phyloP scores from a whole-genome alignment of 192 early-diverging fungal species.

The Podila clonocystis region DNA sequence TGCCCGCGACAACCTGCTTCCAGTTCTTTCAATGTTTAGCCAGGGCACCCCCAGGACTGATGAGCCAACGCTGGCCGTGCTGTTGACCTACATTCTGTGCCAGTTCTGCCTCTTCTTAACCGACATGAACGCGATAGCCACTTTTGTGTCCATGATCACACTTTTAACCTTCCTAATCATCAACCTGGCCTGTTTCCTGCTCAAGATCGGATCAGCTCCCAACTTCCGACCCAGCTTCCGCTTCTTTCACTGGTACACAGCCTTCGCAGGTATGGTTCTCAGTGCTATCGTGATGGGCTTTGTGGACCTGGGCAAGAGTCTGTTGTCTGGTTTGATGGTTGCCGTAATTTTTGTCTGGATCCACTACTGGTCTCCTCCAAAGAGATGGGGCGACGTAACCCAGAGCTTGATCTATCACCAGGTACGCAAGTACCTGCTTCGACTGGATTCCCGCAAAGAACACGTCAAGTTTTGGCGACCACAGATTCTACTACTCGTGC shows the following conservation, averaged over 20 bases:
- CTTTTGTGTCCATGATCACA: constrained; percentile 71
- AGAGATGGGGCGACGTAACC: constrained; percentile 77
- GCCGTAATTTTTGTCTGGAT: constrained; percentile 69
- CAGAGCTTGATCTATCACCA: constrained; percentile 79
- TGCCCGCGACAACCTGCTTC: constrained; percentile 70
- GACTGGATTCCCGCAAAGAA: constrained; percentile 70
- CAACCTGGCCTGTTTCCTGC: constrained; percentile 73
- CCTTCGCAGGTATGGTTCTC: constrained; percentile 61
- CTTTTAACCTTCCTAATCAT: constrained; percentile 71
- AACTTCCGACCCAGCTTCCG: constrained; percentile 78
- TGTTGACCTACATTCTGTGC: constrained; percentile 60
- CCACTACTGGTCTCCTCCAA: constrained; percentile 72
- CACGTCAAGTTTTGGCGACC: constrained; percentile 81
- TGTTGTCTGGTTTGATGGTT: constrained; percentile 60
- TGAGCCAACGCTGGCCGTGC: constrained; percentile 49
- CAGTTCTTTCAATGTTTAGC: constrained; percentile 51
- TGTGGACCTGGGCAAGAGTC: constrained; percentile 60
- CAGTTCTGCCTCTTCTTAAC: constrained; percentile 67
- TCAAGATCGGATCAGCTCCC: constrained; percentile 70
- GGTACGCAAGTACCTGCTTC: constrained; percentile 74
- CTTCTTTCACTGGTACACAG: constrained; percentile 74
- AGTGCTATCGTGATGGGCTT: constrained; percentile 65
- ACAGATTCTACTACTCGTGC: constrained; percentile 71
- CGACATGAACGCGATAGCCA: constrained; percentile 72
- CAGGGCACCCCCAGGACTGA: constrained; percentile 52